These are phyloP conservation scores for Dinochytrium kinnereticum DNA, from an alignment of 371 early-diverging fungal species.

Conservation along the genomic window DNA sequence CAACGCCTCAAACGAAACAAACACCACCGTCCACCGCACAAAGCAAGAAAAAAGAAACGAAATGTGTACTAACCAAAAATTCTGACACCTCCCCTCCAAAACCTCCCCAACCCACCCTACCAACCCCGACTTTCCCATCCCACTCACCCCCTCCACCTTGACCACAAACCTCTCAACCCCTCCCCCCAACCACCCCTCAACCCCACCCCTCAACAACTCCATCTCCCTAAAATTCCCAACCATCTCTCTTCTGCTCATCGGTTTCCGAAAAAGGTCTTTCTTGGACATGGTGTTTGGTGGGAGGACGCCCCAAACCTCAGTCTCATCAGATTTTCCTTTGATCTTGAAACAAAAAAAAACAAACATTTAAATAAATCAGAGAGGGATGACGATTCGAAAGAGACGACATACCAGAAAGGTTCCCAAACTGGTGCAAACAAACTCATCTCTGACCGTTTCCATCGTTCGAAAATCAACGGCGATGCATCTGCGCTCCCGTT, in stretches of 20 bases:
- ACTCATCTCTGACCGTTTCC: background rate
- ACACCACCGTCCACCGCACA: too few relatives aligned
- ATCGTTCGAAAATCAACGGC: constrained; percentile 1
- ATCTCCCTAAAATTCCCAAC: constrained; percentile 1
- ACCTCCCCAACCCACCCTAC: background rate
- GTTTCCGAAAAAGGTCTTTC: too few relatives aligned
- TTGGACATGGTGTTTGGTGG: too few relatives aligned
- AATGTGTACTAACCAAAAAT: too few relatives aligned
- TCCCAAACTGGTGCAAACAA: background rate
- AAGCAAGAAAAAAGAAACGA: too few relatives aligned
- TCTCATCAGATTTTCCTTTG: constrained; percentile 3
- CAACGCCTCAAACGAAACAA: too few relatives aligned
- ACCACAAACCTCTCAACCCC: background rate
- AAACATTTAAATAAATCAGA: too few relatives aligned
- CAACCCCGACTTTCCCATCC: constrained; percentile 12
- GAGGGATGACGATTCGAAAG: too few relatives aligned
- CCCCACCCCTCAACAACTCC: background rate
- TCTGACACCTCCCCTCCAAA: too few relatives aligned
- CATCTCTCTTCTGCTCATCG: background rate
- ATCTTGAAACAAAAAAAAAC: background rate
- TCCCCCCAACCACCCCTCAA: background rate
- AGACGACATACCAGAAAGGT: background rate
- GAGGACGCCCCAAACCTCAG: background rate
- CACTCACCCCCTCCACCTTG: background rate
- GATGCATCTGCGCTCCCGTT: background rate